Base-by-base conservation (phyloP, 2,329 filamentous ascomycete species). In the Helminthosporium solani region DNA sequence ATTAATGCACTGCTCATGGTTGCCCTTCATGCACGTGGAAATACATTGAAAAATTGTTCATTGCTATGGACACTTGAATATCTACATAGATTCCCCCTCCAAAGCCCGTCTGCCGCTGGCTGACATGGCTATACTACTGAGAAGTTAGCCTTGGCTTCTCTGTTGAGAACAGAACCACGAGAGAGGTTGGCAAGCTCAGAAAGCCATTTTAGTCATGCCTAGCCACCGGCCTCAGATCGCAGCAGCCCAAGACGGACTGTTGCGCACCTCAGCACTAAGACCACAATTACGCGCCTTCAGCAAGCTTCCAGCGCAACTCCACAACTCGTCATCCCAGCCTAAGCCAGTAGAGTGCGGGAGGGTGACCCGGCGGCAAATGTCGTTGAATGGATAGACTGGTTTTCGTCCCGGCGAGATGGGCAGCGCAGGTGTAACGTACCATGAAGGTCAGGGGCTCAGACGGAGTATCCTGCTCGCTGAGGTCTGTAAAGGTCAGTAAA, bases 191-290 rank as follows among this genome's bases (percentile, higher is more conserved):
- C 44, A 40, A 47, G 72, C 72, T 82, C 80, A 86, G 83, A 81
- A 74, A 81, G 84, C 82, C 83, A 81, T 71, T 79, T 80, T 84
- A 86, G 78, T 86, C 83, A 86, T 78, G 78, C 81, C 78, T 75
- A 72, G 68, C 74, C 68, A 69, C 83, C 82, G 82, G 81, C 79
- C 74, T 68, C 71, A 67, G 62, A 68, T 58, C 65, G 63, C 60
- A 55, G 65, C 64, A 70, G 66, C 73, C 79, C 68, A 71, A 68
- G 61, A 71, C 68, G 68, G 60, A 63, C 57, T 55, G 48, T 50
- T 47, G 46, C 55, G 49, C 59, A 59, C 61, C 57, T 64, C 50
- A 51, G 64, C 68, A 61, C 68, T 52, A 80, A 82, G 79, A 88
- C 85, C 84, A 73, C 74, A 71, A 73, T 73, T 63, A 71, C 60